These are phyloP conservation scores for Lactuca saligna DNA, from an alignment of 129 eudicot species.

Conservation along the genomic window DNA sequence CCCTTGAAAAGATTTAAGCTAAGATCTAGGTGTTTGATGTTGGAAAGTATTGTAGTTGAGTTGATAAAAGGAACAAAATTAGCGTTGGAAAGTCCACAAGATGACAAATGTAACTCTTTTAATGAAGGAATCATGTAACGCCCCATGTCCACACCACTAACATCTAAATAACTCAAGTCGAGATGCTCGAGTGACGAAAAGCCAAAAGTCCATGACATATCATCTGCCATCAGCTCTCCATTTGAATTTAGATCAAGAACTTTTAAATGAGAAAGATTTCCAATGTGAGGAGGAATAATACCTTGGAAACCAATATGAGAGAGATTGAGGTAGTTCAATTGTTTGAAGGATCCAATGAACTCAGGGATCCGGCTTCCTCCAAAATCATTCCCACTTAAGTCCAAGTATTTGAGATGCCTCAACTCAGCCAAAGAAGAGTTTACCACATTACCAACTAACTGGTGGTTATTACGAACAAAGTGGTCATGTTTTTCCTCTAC, in stretches of 20 bases:
- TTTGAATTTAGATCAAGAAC: too few relatives aligned
- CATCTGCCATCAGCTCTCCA: too few relatives aligned
- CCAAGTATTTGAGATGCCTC: too few relatives aligned
- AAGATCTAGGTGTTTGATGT: constrained; percentile 16
- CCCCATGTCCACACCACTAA: not conserved
- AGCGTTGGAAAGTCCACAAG: not conserved
- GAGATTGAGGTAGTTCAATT: constrained; percentile 21
- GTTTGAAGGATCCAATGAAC: constrained; percentile 24
- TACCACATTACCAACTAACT: constrained; percentile 13
- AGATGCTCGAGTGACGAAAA: too few relatives aligned
- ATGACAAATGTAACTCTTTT: constrained; percentile 6
- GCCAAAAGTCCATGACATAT: too few relatives aligned
- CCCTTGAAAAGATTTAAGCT: constrained; percentile 10
- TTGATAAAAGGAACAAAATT: not conserved
- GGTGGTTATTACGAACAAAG: not conserved
- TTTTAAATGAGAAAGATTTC: too few relatives aligned
- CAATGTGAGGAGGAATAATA: too few relatives aligned
- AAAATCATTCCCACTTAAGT: too few relatives aligned
- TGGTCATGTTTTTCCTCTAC: too few relatives aligned
- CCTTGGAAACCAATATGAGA: constrained; percentile 11
- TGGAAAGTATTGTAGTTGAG: not conserved
- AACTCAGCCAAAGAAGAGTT: too few relatives aligned
- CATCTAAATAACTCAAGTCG: too few relatives aligned
- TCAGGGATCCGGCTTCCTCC: too few relatives aligned
- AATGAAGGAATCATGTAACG: constrained; percentile 6